These are phyloP conservation scores for Pseudisothecium myosuroides DNA, from an alignment of 225 moss, liverwort and hornwort species.

Conservation along the genomic window DNA sequence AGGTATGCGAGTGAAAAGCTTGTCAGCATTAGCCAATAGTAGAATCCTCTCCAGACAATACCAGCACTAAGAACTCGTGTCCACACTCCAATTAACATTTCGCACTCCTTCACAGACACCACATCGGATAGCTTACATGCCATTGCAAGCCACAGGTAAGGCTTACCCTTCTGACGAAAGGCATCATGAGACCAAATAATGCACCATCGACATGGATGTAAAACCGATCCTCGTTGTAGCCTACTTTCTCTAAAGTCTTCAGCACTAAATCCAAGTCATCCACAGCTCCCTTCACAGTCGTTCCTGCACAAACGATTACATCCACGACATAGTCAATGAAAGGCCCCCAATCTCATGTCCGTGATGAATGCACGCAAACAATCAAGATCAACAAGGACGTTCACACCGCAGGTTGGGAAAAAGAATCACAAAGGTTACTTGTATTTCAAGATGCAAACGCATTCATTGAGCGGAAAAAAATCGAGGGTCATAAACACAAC, in stretches of 20 bases:
- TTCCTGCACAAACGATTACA: constrained; percentile 20
- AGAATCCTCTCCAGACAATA: background rate
- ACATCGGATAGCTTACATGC: background rate
- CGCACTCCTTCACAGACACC: background rate
- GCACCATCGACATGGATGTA: constrained; percentile 94
- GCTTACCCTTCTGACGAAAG: constrained; percentile 44
- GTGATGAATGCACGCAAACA: background rate
- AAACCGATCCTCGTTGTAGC: constrained; percentile 67
- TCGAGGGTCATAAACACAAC: background rate
- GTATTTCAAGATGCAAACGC: background rate
- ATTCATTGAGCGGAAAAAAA: background rate
- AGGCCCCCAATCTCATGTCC: background rate
- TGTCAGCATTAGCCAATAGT: background rate
- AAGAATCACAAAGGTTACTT: background rate
- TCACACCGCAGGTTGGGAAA: background rate
- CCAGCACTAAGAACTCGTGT: background rate
- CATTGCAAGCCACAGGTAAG: background rate
- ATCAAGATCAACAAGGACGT: background rate
- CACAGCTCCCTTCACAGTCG: constrained; percentile 96
- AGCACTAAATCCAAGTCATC: constrained; percentile 78
- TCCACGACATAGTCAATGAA: background rate
- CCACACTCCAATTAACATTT: background rate
- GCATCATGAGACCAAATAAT: constrained; percentile 64
- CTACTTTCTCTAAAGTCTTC: constrained; percentile 41
- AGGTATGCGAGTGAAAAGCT: background rate